Conservation (phyloP, 176 grass and related monocot genomes). For the Musa itinerans region DNA sequence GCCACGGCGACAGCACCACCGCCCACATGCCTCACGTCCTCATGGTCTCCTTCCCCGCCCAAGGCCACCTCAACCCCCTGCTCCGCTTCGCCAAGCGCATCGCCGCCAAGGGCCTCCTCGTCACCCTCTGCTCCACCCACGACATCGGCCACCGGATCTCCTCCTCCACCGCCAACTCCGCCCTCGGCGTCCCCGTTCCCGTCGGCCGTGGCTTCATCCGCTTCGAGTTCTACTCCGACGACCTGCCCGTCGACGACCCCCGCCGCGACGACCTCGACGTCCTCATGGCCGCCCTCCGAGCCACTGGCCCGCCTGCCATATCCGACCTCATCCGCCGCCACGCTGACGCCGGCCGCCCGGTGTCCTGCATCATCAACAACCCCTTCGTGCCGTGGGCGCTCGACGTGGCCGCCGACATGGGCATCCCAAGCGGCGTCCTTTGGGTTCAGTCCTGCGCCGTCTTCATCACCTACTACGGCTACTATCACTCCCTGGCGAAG, state of each 20-base stretch:
- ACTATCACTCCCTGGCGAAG: slow-evolving; percentile 31
- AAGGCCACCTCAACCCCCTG: slow-evolving; percentile 68
- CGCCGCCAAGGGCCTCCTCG: slow-evolving; percentile 49
- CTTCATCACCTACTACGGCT: slow-evolving; percentile 68
- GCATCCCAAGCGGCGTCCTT: slow-evolving; percentile 50
- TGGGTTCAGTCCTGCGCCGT: slow-evolving; percentile 81
- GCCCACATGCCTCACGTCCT: slow-evolving; percentile 25
- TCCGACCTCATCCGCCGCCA: slow-evolving; percentile 35
- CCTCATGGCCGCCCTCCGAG: slow-evolving; percentile 29
- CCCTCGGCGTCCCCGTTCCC: slow-evolving; percentile 19
- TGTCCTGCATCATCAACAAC: slow-evolving; percentile 53
- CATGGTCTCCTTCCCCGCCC: slow-evolving; percentile 46
- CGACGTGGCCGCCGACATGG: slow-evolving; percentile 39
- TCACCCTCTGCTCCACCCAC: slow-evolving; percentile 48
- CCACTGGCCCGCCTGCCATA: slow-evolving; percentile 17
- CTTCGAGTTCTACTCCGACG: slow-evolving; percentile 58
- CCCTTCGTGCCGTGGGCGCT: slow-evolving; percentile 63
- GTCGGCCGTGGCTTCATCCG: slow-evolving; percentile 41
- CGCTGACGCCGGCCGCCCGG: slow-evolving; percentile 30
- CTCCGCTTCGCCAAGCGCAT: slow-evolving; percentile 70
- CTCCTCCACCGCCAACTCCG: slow-evolving; percentile 9
- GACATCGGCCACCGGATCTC: slow-evolving; percentile 26
- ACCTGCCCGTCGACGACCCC: slow-evolving; percentile 5
- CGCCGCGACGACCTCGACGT: neutral
- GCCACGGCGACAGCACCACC: neutral